A percentile compares a stretch with the other conserved stretches of the same genome.
Evolutionary conservation across 176 grass and related monocot genomes (phyloP).

Genomic region (Poa annua): DNA sequence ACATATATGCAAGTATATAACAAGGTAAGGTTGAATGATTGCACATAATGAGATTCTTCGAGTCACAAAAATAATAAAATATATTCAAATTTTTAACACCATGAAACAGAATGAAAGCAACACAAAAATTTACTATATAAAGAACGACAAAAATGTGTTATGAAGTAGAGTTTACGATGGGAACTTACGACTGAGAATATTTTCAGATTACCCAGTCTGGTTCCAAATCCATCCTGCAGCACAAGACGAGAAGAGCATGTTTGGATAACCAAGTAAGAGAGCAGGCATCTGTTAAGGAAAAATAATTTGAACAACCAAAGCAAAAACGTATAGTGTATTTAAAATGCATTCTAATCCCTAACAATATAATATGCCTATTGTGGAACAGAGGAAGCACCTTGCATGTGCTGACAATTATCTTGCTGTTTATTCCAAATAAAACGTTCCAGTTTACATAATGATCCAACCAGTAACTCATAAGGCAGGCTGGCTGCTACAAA

Average conservation of each 20-base stretch:
- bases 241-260: neutral
- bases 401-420: neutral
- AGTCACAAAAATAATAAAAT: neutral
- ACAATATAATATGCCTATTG: too few species aligned
- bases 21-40: neutral
- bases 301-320: neutral
- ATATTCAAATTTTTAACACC: neutral
- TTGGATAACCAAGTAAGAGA: neutral
- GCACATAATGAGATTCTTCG: too few species aligned
- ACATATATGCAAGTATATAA: neutral
- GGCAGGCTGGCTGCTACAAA: too few species aligned
- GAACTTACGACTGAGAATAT: slow-evolving; percentile 50
- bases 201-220: slow-evolving; percentile 35
- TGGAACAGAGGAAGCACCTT: too few species aligned
- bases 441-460: neutral
- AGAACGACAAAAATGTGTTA: neutral
- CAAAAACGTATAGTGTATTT: neutral
- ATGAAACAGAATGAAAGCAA: neutral
- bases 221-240: slow-evolving; percentile 45
- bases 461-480: neutral
- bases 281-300: neutral
- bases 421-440: neutral
- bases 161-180: neutral
- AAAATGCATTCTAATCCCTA: neutral
- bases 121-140: neutral